Conservation (phyloP, 164 flowering plant genomes). For the Kalanchoe fedtschenkoi region DNA sequence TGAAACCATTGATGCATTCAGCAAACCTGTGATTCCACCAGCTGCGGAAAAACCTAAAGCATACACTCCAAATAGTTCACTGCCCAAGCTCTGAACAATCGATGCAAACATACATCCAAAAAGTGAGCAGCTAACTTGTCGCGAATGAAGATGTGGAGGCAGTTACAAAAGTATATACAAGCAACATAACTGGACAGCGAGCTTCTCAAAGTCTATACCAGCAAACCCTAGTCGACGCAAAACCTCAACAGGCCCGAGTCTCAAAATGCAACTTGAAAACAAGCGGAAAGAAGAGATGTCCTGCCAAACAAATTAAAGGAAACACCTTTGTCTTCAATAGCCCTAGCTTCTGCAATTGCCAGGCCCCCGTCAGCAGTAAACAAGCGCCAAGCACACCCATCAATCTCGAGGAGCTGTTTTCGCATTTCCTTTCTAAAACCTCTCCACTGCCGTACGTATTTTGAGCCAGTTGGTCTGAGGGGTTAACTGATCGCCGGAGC, state of each 20-base stretch:
- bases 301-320: neutral
- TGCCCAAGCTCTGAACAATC: too few species aligned
- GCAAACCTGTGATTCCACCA: neutral
- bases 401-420: conserved; percentile 19
- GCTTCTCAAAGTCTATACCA: neutral
- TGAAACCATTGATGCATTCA: neutral
- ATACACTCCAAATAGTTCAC: too few species aligned
- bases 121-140: neutral
- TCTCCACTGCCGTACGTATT: conserved; percentile 8
- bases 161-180: too few species aligned
- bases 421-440: conserved; percentile 23
- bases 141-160: too few species aligned
- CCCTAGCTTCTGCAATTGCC: conserved; percentile 25
- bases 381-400: conserved; percentile 30
- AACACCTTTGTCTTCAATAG: conserved; percentile 25
- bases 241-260: neutral
- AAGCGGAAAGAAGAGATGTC: neutral
- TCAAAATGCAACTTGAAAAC: neutral
- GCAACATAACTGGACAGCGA: too few species aligned
- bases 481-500: conserved; percentile 6
- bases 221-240: neutral
- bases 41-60: neutral
- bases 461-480: conserved; percentile 17
- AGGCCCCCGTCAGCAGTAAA: conserved; percentile 29
- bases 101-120: neutral